Evolutionary conservation across 177 flowering plant genomes (phyloP), one percentile per base, ranked within the genome.

Genomic region (Telopea speciosissima): DNA sequence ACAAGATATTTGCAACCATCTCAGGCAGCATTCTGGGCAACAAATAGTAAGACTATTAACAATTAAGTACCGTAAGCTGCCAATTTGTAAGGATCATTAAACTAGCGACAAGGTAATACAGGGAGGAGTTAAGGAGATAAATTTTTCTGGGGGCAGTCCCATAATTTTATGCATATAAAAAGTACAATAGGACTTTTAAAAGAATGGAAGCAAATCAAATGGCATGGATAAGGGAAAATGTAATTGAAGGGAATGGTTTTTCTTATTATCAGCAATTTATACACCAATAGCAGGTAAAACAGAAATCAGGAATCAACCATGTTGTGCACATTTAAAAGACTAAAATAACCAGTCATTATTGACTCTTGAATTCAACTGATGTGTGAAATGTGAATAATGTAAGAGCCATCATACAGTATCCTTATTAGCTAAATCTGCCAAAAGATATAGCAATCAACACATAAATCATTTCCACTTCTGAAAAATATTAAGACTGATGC

Each of bases 1-100:
- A 84, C 70, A 95, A 79, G 65, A 90, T 83, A 64, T 74, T 67
- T 63, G 95, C 84, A 74, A 93, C 79, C 71, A 75, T 81, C 81
- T 86, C 89, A 21, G 96, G 96, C 64, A 95, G 80, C 70, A 85
- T 77, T 76, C 97, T 95, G 83, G 69, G 68, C 21, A 65, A 66
- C 17, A 56, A 71, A 75, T 56, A 33, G n/a, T 42, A 24, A 31
- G 49, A 52, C 61, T 44, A 23, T 62, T 44, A 49, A 24, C 62
- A 45, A 61, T 6, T 61, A 66, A 58, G 72, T n/a, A 26, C 66
- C 3, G 31, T 36, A 25, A 65, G 13, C 28, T 19, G 63, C 40
- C 23, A 69, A 4, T 69, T 58, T 26, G 65, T 60, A 26, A 26
- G 28, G 63, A 52, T 17, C 24, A 49, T 49, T 13, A 72, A 60